Conservation (phyloP, 2,329 filamentous ascomycete genomes). For the Leptographium lundbergii region DNA sequence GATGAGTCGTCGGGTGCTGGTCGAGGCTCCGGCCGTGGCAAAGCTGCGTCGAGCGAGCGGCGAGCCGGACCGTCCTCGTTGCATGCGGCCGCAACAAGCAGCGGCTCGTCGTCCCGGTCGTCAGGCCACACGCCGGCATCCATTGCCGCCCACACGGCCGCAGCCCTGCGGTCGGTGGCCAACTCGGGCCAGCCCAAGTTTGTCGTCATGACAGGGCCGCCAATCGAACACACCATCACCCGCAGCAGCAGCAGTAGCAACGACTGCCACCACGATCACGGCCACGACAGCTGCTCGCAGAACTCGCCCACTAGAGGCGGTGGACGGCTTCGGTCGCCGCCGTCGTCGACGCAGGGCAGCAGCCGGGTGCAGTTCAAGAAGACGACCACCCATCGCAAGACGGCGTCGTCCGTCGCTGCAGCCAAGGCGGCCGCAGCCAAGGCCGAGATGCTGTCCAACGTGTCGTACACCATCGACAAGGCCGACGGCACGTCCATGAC, state of each 20-base stretch:
- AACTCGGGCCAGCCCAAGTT: conserved; percentile 1
- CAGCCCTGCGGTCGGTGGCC: not conserved
- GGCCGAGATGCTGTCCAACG: conserved; percentile 2
- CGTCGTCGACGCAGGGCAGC: too few relatives aligned
- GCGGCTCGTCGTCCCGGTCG: not conserved
- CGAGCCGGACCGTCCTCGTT: too few relatives aligned
- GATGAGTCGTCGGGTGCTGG: too few relatives aligned
- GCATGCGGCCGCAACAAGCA: not conserved
- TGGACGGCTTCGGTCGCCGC: too few relatives aligned
- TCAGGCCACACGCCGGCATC: not conserved
- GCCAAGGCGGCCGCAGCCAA: not conserved
- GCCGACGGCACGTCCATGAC: conserved; percentile 1
- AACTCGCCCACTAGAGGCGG: too few relatives aligned
- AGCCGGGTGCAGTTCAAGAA: too few relatives aligned
- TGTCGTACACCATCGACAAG: conserved; percentile 2
- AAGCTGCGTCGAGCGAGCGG: too few relatives aligned
- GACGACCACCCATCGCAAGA: not conserved
- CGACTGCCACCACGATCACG: not conserved
- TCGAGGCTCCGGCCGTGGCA: too few relatives aligned
- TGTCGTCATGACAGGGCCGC: conserved; percentile 1
- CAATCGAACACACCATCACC: not conserved
- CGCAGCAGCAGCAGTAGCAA: not conserved
- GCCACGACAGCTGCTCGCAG: too few relatives aligned
- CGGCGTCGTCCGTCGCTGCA: not conserved
- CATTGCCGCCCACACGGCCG: conserved; percentile 2